Evolutionary conservation across 2,329 filamentous ascomycete species (phyloP), one percentile per base, ranked within the genome.

Genomic region (Fusarium neocosmosporiellum): DNA sequence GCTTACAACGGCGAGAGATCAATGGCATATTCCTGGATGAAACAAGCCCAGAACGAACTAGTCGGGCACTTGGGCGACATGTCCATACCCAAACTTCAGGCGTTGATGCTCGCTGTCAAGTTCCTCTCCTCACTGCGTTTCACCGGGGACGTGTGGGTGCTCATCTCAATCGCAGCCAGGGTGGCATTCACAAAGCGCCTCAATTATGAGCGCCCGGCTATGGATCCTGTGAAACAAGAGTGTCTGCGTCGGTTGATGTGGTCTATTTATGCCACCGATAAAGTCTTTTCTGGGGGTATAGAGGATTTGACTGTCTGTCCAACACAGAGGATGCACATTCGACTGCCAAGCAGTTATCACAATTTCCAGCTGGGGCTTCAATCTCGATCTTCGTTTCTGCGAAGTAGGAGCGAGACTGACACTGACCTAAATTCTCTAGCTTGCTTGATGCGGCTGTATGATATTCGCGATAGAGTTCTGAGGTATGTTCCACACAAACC

Each of bases 251-350:
- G 78, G 0, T 27, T 77, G 3, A 75, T 79, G 58, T 80, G 79
- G 79, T 71, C 77, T 0, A 73, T 80, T 1, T 80, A 75, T 16
- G 18, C 31, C 0, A 50, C 78, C 0, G 79, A 80, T 24, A 72
- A 74, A 7, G 4, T 75, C 0, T 76, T 80, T 13, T 78, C 69
- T 0, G 79, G 79, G 0, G 78, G 79, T 0, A 77, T 80, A 14
- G 75, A 79, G 7, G 79, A 80, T 33, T 31, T 80, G 10, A 72
- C 76, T 0, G 71, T 80, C 4, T 80, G 78, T 31, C 77, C 76
- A 0, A 65, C 70, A 0, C 65, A 74, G 7, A 60, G 77, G 7
- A 75, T 80, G 46, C 73, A 78, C 13, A 69, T 80, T 11, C 68
- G 76, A 0, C 33, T 80, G 3, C 78, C 78, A 0, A 73, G 75